Evolutionary conservation across 306 rosid genomes (phyloP), one percentile per base, ranked within the genome.

Genomic region (Vachellia pachyceras): DNA sequence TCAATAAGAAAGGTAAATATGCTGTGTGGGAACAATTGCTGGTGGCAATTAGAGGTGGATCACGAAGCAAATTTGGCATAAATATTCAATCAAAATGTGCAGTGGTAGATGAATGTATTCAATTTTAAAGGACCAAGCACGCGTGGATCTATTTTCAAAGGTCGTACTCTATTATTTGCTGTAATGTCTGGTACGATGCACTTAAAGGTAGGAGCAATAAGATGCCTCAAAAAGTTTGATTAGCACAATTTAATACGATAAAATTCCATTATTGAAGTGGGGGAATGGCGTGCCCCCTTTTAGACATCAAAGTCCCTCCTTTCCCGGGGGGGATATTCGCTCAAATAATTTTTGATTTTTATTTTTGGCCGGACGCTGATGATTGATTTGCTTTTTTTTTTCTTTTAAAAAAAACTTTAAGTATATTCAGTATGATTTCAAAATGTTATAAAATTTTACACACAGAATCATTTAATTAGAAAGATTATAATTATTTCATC

Each of bases 21-120:
- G 73, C 35, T 14, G 20, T n/a, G 1, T 12, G 35, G 73, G 8
- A 20, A 55, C 33, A 42, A 42, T 20, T 22, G n/a, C 5, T 20
- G 3, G 15, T 67, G 72, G 47, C 72, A 17, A 67, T 67, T 10
- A 66, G 67, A 60, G 39, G 4, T 11, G 10, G 36, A 10, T 11
- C 66, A 23, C 37, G 12, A 23, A 23, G 68, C 39, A 61, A 61
- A 61, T 61, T 0, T 61, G 68, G 68, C 5, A 3, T 20, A 1
- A 1, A 47, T 47, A 4, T 72, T 72, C 17, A 47, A 49, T 49
- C 45, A 49, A 0, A 33, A 23, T 0, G 60, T 2, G 3, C 22
- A 1, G 44, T 33, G 65, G 72, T 60, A 61, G 72, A 58, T 36
- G 39, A 60, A 36, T 47, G 12, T 42, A 71, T 58, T 79, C 18